Evolutionary conservation across 2,329 filamentous ascomycete genomes (phyloP), one percentile per base, ranked within the genome.

Genomic region (Daldinia eschscholtzii): DNA sequence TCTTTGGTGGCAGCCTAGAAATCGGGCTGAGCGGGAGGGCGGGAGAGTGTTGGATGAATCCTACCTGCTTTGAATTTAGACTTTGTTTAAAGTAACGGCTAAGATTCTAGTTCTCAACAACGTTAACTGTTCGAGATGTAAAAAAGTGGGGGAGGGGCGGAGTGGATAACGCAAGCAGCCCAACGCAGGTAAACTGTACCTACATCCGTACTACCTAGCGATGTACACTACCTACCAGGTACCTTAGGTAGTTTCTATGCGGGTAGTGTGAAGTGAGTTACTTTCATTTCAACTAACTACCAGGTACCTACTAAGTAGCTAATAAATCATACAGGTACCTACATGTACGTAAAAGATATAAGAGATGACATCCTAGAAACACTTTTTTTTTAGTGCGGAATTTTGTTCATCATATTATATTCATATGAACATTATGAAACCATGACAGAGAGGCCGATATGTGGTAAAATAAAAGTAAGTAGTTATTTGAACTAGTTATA

Each of bases 61-160:
- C 50, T 55, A 26, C 33, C 30, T 55, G 33, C 52, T 10, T 37
- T 39, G n/a, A n/a, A 55, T 50, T 52, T 60, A 60, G 57, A 60
- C 57, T 60, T 50, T 35, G 30, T 50, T 30, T 60, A 60, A 52
- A n/a, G 39, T 39, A 35, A 57, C 55, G 23, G 39, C 39, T 57
- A 42, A 42, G 37, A 30, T 55, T 55, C 39, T 57, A 57, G 55
- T 44, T 39, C 39, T 41, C 30, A 15, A 53, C 61, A 30, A 39
- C 18, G 39, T 37, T 42, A 39, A 23, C 61, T 20, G 48, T 59
- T 46, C 23, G 30, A 28, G 44, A 59, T 46, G 42, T 52, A 52
- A 55, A 48, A 53, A 55, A 62, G 58, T 55, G 64, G 58, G 53
- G 64, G 52, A 55, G 46, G 63, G 50, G 13, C 35, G 41, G 23